These are phyloP conservation scores for Arthrobotrys entomopaga DNA, from an alignment of 2,329 filamentous ascomycete species.

Conservation along the genomic window DNA sequence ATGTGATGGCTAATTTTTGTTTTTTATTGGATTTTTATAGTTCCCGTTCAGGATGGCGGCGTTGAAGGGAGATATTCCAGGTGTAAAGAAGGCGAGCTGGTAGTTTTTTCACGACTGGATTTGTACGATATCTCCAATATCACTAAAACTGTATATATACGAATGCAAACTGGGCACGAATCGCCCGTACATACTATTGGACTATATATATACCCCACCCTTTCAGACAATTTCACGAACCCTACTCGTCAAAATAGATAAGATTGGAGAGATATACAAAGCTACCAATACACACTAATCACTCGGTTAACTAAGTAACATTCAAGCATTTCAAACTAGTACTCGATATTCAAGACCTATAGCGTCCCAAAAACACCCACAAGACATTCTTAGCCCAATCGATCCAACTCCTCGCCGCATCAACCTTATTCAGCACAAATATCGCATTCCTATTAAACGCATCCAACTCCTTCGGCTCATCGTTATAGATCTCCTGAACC, in stretches of 20 bases:
- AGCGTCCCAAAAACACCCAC: conserved; percentile 34
- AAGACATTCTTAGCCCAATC: conserved; percentile 65
- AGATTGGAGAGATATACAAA: neutral
- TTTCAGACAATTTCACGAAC: neutral
- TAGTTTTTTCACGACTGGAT: conserved; percentile 64
- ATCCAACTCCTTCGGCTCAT: conserved; percentile 68
- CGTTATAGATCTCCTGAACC: conserved; percentile 64
- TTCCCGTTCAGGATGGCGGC: conserved; percentile 94
- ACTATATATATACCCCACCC: conserved; percentile 28
- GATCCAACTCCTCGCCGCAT: conserved; percentile 67
- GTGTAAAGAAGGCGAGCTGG: conserved; percentile 97
- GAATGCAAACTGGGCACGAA: neutral
- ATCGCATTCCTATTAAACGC: conserved; percentile 69
- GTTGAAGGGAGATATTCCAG: conserved; percentile 82
- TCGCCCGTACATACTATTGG: conserved; percentile 32
- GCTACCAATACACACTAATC: conserved; percentile 1
- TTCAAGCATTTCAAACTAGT: no score
- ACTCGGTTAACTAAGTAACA: neutral
- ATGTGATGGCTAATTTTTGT: conserved; percentile 47
- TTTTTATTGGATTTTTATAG: conserved; percentile 67
- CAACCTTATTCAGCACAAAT: conserved; percentile 67
- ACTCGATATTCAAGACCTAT: conserved; percentile 14
- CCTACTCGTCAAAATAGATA: neutral
- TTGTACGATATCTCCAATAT: conserved; percentile 13
- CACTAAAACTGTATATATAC: conserved; percentile 30